These are phyloP conservation scores for Diaporthe batatas DNA, from an alignment of 2,329 filamentous ascomycete species.

Conservation along the genomic window DNA sequence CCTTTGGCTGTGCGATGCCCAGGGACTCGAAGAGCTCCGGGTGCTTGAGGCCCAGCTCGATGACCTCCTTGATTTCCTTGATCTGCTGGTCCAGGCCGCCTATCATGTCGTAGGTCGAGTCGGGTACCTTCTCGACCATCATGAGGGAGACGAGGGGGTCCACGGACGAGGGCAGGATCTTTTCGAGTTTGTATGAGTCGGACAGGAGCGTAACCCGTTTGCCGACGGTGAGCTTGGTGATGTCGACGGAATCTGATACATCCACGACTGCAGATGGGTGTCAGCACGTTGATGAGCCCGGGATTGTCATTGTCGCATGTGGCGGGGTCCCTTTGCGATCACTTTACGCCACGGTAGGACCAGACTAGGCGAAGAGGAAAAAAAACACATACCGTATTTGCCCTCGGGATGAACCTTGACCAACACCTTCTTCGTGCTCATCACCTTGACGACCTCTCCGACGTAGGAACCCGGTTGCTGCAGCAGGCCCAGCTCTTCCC, in stretches of 20 bases:
- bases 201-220: constrained; percentile 97
- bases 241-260: constrained; percentile 93
- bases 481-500: constrained; percentile 94
- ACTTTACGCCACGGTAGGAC: neutral
- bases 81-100: constrained; percentile 98
- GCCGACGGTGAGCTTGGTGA: constrained; percentile 94
- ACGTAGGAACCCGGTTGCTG: constrained; percentile 99
- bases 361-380: neutral
- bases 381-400: constrained; percentile 86
- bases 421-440: constrained; percentile 99
- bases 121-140: constrained; percentile 99
- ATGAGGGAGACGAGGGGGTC: constrained; percentile 98
- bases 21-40: constrained; percentile 99
- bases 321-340: neutral
- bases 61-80: constrained; percentile 99
- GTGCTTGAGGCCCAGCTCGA: constrained; percentile 97
- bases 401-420: constrained; percentile 99
- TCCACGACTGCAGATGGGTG: constrained; percentile 81
- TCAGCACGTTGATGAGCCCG: constrained; percentile 40
- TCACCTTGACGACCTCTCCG: constrained; percentile 99
- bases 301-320: too few relatives aligned
- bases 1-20: constrained; percentile 97
- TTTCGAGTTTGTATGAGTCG: constrained; percentile 98
- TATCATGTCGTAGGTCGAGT: constrained; percentile 99
- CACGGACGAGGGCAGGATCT: constrained; percentile 97